Evolutionary conservation across 805 yeast genomes (phyloP).

Genomic region (Ogataea saltuana): DNA sequence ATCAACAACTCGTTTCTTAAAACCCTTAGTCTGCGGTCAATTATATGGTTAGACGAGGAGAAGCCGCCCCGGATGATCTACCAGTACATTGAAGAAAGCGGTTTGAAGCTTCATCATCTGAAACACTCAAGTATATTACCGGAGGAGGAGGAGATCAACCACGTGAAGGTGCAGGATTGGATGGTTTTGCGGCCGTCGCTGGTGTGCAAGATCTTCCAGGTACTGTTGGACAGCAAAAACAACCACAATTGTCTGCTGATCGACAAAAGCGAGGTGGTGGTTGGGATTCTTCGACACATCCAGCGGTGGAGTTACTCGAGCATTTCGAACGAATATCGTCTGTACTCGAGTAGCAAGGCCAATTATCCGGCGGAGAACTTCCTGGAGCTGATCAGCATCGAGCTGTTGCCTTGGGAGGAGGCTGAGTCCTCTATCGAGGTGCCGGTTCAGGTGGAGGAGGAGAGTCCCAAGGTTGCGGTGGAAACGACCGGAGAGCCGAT

Average conservation of each 20-base stretch:
- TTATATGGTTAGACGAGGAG: conserved; percentile 80
- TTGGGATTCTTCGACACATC: conserved; percentile 78
- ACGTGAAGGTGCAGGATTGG: conserved; percentile 49
- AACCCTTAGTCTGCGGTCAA: conserved; percentile 66
- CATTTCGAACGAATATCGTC: conserved; percentile 79
- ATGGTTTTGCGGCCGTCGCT: conserved; percentile 71
- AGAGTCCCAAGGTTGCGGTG: no score
- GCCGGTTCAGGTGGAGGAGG: conserved; percentile 3
- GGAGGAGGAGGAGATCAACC: conserved; percentile 29
- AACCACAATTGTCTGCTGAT: conserved; percentile 72
- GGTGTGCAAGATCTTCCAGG: conserved; percentile 63
- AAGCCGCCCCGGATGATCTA: conserved; percentile 73
- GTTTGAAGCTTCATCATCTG: conserved; percentile 51
- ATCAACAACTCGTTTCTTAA: conserved; percentile 76
- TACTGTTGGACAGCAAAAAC: conserved; percentile 56
- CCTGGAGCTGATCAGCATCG: conserved; percentile 68
- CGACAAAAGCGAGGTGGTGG: conserved; percentile 76
- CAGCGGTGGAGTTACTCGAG: conserved; percentile 90
- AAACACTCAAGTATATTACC: conserved; percentile 30
- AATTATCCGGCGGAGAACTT: conserved; percentile 82
- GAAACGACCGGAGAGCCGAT: neutral
- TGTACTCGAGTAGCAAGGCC: conserved; percentile 65
- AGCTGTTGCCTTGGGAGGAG: conserved; percentile 45
- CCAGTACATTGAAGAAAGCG: conserved; percentile 59
- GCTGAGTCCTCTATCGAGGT: no score